A percentile compares a stretch with the other conserved stretches of the same genome.
phyloP scores from a whole-genome alignment of 305 asterid species.

The Fraxinus nigra region DNA sequence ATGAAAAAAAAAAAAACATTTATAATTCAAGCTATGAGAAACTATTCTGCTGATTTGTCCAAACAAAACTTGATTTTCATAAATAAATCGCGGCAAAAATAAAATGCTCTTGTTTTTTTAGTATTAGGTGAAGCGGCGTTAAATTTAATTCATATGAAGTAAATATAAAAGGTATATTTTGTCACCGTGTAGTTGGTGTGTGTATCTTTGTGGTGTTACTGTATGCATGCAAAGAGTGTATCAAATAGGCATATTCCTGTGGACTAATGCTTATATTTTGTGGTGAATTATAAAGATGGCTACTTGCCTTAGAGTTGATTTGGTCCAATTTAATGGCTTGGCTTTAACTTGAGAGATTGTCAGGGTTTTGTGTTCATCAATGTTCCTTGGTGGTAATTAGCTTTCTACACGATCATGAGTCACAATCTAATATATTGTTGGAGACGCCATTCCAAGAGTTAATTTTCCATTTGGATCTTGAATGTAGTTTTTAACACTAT shows the following conservation, averaged over 20 bases:
- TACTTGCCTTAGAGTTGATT: background rate
- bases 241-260: background rate
- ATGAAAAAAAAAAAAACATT: background rate
- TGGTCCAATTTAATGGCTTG: background rate
- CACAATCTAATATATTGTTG: conserved; percentile 14
- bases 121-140: background rate
- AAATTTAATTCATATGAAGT: background rate
- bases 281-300: background rate
- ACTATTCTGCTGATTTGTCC: background rate
- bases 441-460: background rate
- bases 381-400: conserved; percentile 88
- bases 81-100: background rate
- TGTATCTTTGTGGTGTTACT: background rate
- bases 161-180: background rate
- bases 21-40: background rate
- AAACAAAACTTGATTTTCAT: background rate
- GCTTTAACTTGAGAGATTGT: background rate
- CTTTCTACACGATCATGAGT: conserved; percentile 71
- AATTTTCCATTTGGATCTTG: background rate
- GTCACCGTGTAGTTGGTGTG: background rate
- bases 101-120: background rate
- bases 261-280: background rate
- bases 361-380: conserved; percentile 57
- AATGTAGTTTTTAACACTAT: background rate
- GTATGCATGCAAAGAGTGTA: background rate